phyloP scores from a whole-genome alignment of 2,329 filamentous ascomycete species.

The Xylariaceae sp. region DNA sequence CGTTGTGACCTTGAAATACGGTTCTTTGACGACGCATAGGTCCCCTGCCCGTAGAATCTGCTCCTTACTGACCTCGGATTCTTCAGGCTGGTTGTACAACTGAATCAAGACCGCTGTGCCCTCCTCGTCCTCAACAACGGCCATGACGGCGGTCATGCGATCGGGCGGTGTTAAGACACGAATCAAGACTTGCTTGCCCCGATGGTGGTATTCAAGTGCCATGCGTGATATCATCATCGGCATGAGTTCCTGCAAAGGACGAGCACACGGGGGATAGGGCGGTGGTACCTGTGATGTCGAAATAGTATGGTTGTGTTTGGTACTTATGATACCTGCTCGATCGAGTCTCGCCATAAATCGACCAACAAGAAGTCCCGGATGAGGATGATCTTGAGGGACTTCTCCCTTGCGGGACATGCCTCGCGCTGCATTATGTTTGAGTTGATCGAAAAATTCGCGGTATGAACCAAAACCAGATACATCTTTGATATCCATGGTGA shows the following conservation, averaged over 20 bases:
- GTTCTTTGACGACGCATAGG: conserved; percentile 47
- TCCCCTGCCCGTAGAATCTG: conserved; percentile 30
- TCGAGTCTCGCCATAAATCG: conserved; percentile 3
- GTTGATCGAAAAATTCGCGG: no score
- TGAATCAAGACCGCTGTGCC: conserved; percentile 32
- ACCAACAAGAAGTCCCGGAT: neutral
- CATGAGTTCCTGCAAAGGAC: conserved; percentile 12
- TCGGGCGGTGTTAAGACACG: conserved; percentile 16
- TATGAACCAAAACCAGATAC: no score
- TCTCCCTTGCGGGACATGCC: conserved; percentile 9
- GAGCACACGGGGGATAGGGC: conserved; percentile 23
- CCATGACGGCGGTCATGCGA: conserved; percentile 14
- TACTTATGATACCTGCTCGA: neutral
- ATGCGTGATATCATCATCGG: conserved; percentile 24
- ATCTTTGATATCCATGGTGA: no score
- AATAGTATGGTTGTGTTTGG: neutral
- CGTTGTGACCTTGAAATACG: conserved; percentile 40
- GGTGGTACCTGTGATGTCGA: conserved; percentile 11
- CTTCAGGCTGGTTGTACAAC: conserved; percentile 38
- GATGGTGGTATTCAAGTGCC: conserved; percentile 27
- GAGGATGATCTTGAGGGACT: conserved; percentile 8
- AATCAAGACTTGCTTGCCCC: conserved; percentile 12
- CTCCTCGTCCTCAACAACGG: conserved; percentile 36
- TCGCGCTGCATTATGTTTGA: no score
- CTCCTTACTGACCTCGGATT: conserved; percentile 26